Base-by-base conservation (phyloP, 2,329 filamentous ascomycete genomes). In the Aspergillus sp. region DNA sequence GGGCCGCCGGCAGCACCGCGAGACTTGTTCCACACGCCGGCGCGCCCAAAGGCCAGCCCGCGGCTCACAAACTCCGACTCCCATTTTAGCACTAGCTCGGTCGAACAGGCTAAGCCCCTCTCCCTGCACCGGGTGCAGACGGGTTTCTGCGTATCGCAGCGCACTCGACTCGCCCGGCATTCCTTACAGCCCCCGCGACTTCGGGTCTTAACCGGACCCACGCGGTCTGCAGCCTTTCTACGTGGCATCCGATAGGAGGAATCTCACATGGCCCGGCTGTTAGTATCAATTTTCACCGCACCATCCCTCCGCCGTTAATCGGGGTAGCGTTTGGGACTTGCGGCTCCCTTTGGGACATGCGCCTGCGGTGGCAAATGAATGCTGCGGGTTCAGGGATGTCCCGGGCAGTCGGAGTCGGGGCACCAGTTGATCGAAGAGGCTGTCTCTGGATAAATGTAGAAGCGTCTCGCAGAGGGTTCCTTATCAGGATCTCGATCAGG, bases 41-140 rank as follows among this genome's bases (percentile, higher is more conserved):
- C 62, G 47, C 74, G 64, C 4, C 74, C 74, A 60, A 76, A 76
- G 4, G 74, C 73, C 47, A 73, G 57, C 10, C 74, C 74, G 7
- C 70, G 71, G 47, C 64, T 71, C 47, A 58, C 58, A 54, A 74
- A 76, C 50, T 76, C 74, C 2, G 68, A 67, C 54, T 72, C 64
- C 70, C 70, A 72, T 60, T 71, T 72, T 11, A 72, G 49, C 41
- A 67, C 60, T 60, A 74, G 56, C 51, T 71, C 65, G 4, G 68
- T 71, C 11, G 67, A 66, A 51, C 72, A 75, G 4, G 59, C 58
- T 14, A 74, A 52, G 1, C 68, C 67, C 58, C 65, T 70, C 52
- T 69, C 64, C 49, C 53, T 52, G 56, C 72, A 75, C 32, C 72
- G 63, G 21, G 65, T 65, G 60, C 73, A 76, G 13, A 58, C 42